These are phyloP conservation scores for Populus euphratica DNA, from an alignment of 345 rosid genomes.

Conservation along the genomic window DNA sequence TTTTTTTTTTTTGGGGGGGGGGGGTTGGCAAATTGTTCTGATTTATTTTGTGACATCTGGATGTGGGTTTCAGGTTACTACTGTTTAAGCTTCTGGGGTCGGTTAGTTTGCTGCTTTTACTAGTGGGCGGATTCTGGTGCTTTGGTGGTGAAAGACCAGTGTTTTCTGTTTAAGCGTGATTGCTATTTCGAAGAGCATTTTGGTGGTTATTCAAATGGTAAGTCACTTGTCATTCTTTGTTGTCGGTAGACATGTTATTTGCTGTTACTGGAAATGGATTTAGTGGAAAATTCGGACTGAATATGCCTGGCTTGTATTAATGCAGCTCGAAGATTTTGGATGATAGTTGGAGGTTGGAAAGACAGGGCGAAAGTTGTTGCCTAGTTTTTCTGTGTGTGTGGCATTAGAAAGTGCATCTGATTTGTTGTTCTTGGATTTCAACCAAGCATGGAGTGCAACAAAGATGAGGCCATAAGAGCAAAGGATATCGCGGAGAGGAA, in stretches of 20 bases:
- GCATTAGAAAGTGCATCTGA: neutral
- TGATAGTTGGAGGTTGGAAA: neutral
- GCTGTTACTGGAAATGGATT: neutral
- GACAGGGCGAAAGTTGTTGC: slow-evolving; percentile 1
- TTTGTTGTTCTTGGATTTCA: neutral
- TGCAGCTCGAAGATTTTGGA: slow-evolving; percentile 20
- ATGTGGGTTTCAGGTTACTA: slow-evolving; percentile 10
- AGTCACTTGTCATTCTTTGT: neutral
- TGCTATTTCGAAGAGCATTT: neutral
- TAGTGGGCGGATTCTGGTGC: neutral
- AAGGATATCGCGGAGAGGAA: slow-evolving; percentile 57
- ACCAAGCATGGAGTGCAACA: slow-evolving; percentile 70
- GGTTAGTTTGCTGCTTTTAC: neutral
- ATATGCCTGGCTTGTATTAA: slow-evolving; percentile 1
- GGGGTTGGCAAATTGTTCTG: neutral
- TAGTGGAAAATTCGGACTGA: slow-evolving; percentile 1
- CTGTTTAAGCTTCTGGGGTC: neutral
- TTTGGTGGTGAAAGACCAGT: neutral
- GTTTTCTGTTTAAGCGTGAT: neutral
- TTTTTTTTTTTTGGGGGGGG: too few relatives aligned
- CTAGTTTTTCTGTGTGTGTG: neutral
- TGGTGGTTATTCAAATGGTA: slow-evolving; percentile 13
- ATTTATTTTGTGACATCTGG: neutral
- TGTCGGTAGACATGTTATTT: neutral
- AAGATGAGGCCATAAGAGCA: slow-evolving; percentile 81